These are phyloP conservation scores for Paramecium sexaurelia DNA, from an alignment of 73 alveolate species.

Conservation along the genomic window DNA sequence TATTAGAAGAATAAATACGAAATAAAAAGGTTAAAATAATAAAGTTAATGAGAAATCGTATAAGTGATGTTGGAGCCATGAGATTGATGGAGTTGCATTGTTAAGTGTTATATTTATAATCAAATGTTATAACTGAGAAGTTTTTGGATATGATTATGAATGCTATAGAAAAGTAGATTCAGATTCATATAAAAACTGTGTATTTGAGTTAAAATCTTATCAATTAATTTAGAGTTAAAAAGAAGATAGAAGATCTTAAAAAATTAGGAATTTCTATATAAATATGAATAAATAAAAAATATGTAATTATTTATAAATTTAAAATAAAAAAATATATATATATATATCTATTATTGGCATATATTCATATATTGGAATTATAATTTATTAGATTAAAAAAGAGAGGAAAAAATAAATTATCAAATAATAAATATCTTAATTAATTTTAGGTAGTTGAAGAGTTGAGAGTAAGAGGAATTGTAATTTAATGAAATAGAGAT, in stretches of 20 bases:
- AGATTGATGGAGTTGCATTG: background rate
- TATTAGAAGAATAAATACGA: slow-evolving; percentile 8
- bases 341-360: background rate
- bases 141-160: slow-evolving; percentile 36
- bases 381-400: too few species aligned
- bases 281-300: background rate
- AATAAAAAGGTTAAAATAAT: background rate
- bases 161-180: background rate
- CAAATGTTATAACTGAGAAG: slow-evolving; percentile 47
- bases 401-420: too few species aligned
- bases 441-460: too few species aligned
- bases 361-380: too few species aligned
- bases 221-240: background rate
- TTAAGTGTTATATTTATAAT: slow-evolving; percentile 26
- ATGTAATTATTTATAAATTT: background rate
- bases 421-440: too few species aligned
- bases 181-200: background rate
- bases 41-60: slow-evolving; percentile 15
- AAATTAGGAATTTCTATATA: slow-evolving; percentile 21
- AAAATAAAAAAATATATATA: too few species aligned
- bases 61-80: slow-evolving; percentile 47
- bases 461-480: too few species aligned
- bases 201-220: slow-evolving; percentile 16
- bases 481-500: background rate
- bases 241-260: slow-evolving; percentile 37